Evolutionary conservation across 2,329 filamentous ascomycete species (phyloP), one percentile per base, ranked within the genome.

Genomic region (Calonectria pauciramosa): DNA sequence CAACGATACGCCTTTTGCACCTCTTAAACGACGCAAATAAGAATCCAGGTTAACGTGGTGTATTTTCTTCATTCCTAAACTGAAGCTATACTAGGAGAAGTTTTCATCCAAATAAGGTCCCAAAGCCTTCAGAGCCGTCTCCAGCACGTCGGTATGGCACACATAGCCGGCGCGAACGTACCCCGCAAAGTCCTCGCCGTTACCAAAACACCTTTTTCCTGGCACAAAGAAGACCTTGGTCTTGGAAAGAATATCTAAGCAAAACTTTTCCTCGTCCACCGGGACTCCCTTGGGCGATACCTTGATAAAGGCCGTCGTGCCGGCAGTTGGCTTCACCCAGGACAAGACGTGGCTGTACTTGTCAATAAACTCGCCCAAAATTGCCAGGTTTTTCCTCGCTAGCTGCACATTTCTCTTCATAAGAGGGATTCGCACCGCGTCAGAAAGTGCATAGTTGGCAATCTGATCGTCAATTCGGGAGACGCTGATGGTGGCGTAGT

Each of bases 401-500:
- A 71, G 66, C 13, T 52, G 38, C 8, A 73, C 41, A 41, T 95
- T 90, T 18, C 93, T 92, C 34, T 88, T 85, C 2, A 90, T 86
- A 11, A 88, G 78, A 1, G 78, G 77, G 0, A 81, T 80, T 34
- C 85, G 82, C 1, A 90, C 88, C 0, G 81, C 75, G 2, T 80
- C 75, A 6, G 91, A 90, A 9, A 98, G 86, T 0, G 96, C 95
- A 80, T 93, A 96, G n/a, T 91, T 89, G 2, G 95, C 95, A 10
- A 98, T 88, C 59, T 91, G 90, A 82, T 97, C 95, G 82, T 97
- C 95, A 8, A 98, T 86, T 80, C 93, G 91, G 18, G 94, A 94
- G 0, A 97, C 95, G 44, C 93, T 94, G 79, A 97, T 97, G 30
- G 94, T 95, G 3, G 95, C 97, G 86, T 96, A 97, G 83, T 97